Evolutionary conservation across 306 rosid genomes (phyloP), one percentile per base, ranked within the genome.

Genomic region (Gastrolobium bilobum): DNA sequence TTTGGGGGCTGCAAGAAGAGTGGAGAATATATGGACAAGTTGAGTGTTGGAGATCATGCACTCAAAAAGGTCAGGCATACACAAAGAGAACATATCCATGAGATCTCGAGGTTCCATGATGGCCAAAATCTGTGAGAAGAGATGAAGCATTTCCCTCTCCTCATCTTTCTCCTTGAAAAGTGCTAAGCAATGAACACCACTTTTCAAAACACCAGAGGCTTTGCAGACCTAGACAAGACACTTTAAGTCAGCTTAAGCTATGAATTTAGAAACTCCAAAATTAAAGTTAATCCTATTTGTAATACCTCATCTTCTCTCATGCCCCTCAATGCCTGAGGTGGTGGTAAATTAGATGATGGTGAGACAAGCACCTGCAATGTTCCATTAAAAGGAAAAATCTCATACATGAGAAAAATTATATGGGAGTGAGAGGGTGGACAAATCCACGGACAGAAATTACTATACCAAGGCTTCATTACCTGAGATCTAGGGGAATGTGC

Each of bases 101-200:
- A 96, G 91, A 90, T 96, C 99, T 34, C 99, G 93, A 69, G 98
- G 97, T 78, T 96, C 99, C 99, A 96, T 96, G 70, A 96, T 90
- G 73, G 92, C 92, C 86, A 96, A 86, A 87, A 96, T 96, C 89
- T 96, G 98, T 38, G 98, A 93, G 66, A 96, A 96, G 71, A 91
- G 97, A 73, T 87, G 84, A 75, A 93, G 90, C 99, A 96, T 96
- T 58, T 96, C 99, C 91, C 89, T 89, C 88, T 96, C 99, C 88
- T 96, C 99, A 7, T 96, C 98, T 83, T 96, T 96, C 84, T 96
- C 99, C 85, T 91, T 96, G 86, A 96, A 96, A 59, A 96, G 97
- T 4, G 96, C 95, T 65, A 96, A 88, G 91, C 99, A 96, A 85
- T 96, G 97, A 57, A 96, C 97, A 53, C 99, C 99, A 84, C 96